phyloP scores from a whole-genome alignment of 1,284 basidiomycete species.

The Inonotus obliquus region DNA sequence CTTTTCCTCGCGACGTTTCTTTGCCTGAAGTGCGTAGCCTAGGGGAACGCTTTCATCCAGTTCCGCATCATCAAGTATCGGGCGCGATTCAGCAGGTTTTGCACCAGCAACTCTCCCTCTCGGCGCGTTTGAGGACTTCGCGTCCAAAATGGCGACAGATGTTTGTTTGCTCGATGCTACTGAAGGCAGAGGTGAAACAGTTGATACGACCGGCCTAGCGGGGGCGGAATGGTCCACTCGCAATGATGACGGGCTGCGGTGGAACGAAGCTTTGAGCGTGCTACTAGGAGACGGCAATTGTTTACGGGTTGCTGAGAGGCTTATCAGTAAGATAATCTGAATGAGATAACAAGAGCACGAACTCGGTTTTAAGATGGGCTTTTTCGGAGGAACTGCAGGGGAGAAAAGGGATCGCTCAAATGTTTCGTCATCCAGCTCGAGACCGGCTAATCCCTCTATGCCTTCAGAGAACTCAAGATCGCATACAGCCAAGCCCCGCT shows the following conservation, averaged over 20 bases:
- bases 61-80: constrained; percentile 21
- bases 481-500: constrained; percentile 51
- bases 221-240: constrained; percentile 6
- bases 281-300: neutral
- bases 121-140: neutral
- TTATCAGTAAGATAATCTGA: neutral
- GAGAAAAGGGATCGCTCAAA: constrained; percentile 15
- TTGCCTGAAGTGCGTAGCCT: constrained; percentile 59
- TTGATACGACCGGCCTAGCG: constrained; percentile 11
- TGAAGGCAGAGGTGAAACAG: constrained; percentile 3
- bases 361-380: neutral
- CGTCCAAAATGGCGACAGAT: neutral
- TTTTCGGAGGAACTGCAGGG: constrained; percentile 14
- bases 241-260: constrained; percentile 9
- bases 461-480: constrained; percentile 66
- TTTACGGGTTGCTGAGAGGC: constrained; percentile 3
- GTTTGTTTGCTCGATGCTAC: neutral
- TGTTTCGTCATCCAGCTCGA: constrained; percentile 25
- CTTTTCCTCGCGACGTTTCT: constrained; percentile 69
- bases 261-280: constrained; percentile 7
- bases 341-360: neutral
- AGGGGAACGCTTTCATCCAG: constrained; percentile 61
- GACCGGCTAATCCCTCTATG: constrained; percentile 54
- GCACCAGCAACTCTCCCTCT: neutral
- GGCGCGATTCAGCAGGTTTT: neutral